Base-by-base conservation (phyloP, 2,329 filamentous ascomycete species). In the Penicillium janthinellum region DNA sequence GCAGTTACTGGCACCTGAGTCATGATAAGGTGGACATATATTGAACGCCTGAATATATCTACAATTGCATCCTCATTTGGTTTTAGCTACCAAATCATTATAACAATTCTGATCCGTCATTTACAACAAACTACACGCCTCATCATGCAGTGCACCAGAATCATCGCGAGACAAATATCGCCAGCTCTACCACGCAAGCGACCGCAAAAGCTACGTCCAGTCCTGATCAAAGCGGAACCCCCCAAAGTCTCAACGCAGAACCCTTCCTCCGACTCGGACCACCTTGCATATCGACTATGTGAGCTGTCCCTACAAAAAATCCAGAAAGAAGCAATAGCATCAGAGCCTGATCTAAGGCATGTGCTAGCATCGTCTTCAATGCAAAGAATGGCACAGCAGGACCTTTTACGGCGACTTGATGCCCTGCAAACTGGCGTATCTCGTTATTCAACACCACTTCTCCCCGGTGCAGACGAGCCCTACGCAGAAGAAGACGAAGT, bases 221-320 rank as follows among this genome's bases (percentile, higher is more conserved):
- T 14, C 4, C 31, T n/a, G n/a, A 38, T 50, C 48, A 20, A 37
- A 38, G 35, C 48, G 48, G 35, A 35, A 7, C 8, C 22, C 20
- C 10, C 11, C 3, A 35, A 37, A 50, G 34, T 50, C 44, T 4
- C 48, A 20, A 20, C 20, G 5, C 31, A 50, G 12, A 20, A 50
- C 5, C 20, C 48, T 4, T n/a, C 54, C 6, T n/a, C 35, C 11
- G 64, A 65, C 55, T 66, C 62, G 14, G 65, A 67, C 17, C 63
- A 64, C 41, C 58, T 67, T 22, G 63, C 66, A n/a, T 66, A 66
- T 48, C 62, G 65, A 48, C 56, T 68, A 15, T 68, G 63, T 34
- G 60, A 67, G 34, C 59, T 67, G 6, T 68, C 66, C 1, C 42
- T 68, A 20, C 58, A 65, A 54, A 68, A 68, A 39, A 67, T 68